Base-by-base conservation (phyloP, 176 grass and related monocot genomes). In the Oryza longistaminata region DNA sequence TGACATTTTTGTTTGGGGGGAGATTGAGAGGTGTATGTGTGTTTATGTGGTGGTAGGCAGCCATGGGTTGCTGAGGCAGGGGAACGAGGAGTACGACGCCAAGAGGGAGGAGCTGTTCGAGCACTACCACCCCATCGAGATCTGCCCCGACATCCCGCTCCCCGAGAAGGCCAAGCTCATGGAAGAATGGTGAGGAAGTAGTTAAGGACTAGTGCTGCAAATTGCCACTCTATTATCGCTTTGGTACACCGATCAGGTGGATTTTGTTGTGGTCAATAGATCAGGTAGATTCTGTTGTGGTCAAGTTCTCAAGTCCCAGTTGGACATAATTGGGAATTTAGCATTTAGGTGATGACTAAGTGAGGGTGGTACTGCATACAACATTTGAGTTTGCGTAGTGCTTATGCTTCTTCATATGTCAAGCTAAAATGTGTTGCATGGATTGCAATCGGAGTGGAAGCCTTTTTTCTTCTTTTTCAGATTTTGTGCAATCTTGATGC, bases 61-160 rank as follows among this genome's bases (percentile, higher is more conserved):
- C 77, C 96, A 98, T 78, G 91, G 87, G 19, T 80, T 98, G 91
- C 83, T 98, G 77, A 92, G 89, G 80, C 93, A 95, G 82, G 93
- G 91, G 66, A 98, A 93, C 39, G 22, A 87, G 9, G 93, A 93
- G 39, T 98, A 78, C 60, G 91, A 98, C 61, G 83, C 93, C 71
- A 93, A 89, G 93, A 98, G 96, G 82, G 89, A 95, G 31, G 88
- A 72, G 1, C 58, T 98, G 83, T 98, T 88, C 84, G 80, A 98
- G 68, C 85, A 93, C 71, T 98, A 98, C 89, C 96, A 98, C 70
- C 96, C 89, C 8, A 91, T 98, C 14, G 96, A 98, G 87, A 93
- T 95, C 49, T 90, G 84, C 35, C 91, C 96, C 1, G 86, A 87
- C n/a, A 87, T 98, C 26, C 87, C 93, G 13, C 90, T 93, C 2